Percentiles rank a stretch among this genome's conserved stretches.
Conservation (phyloP, 176 grass and related monocot genomes). For the Triticum dicoccoides region DNA sequence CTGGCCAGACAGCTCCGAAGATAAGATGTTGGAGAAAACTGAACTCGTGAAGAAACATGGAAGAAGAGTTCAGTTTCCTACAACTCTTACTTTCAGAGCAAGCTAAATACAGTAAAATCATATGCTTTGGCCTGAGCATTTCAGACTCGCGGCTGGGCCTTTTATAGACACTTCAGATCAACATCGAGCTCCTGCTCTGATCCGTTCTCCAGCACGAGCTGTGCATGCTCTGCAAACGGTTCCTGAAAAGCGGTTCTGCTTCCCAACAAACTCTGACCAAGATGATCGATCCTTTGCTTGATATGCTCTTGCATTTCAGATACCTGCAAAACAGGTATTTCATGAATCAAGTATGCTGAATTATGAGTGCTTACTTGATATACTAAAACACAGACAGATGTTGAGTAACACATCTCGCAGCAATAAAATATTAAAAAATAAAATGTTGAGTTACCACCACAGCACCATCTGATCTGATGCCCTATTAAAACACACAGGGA, state of each 20-base stretch:
- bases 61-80: constrained; percentile 44
- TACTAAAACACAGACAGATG: not conserved
- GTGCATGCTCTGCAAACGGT: constrained; percentile 17
- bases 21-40: constrained; percentile 52
- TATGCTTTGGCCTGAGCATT: not conserved
- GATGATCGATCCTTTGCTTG: not conserved
- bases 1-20: not conserved
- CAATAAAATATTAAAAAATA: no score
- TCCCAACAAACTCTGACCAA: constrained; percentile 42
- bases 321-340: not conserved
- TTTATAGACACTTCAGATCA: constrained; percentile 34
- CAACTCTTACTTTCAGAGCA: constrained; percentile 55
- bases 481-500: not conserved
- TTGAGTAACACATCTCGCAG: no score
- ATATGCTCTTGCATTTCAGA: constrained; percentile 4
- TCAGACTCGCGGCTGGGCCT: not conserved
- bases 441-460: not conserved
- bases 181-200: not conserved
- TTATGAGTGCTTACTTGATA: not conserved
- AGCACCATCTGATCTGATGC: not conserved
- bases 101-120: not conserved
- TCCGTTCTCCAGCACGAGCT: constrained; percentile 14
- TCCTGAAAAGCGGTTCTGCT: not conserved
- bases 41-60: constrained; percentile 25
- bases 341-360: not conserved